Evolutionary conservation across 192 early-diverging fungal species (phyloP).

Genomic region (Spizellomyces sp.): DNA sequence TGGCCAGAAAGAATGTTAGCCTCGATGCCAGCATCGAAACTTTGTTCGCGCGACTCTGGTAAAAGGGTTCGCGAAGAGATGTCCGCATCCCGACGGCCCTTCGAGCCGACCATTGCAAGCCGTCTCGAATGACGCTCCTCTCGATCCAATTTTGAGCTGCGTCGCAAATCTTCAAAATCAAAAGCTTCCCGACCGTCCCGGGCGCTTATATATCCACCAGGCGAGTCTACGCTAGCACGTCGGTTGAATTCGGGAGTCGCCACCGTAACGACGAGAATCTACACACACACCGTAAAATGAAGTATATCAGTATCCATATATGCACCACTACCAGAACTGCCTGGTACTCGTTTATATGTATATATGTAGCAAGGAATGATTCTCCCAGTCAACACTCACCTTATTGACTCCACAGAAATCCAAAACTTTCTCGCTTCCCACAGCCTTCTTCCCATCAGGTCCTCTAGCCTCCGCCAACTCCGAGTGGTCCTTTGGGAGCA

Average conservation of each 20-base stretch:
- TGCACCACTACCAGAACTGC: not conserved
- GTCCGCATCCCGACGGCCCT: too few relatives aligned
- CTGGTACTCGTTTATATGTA: not conserved
- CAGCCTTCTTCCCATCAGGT: constrained; percentile 30
- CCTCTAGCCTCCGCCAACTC: constrained; percentile 36
- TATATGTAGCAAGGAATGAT: not conserved
- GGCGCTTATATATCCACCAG: constrained; percentile 3
- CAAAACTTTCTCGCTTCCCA: constrained; percentile 36
- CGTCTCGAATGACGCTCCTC: too few relatives aligned
- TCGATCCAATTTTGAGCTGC: too few relatives aligned
- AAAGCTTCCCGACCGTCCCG: too few relatives aligned
- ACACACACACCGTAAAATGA: not conserved
- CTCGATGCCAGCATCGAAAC: too few relatives aligned
- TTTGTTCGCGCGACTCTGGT: too few relatives aligned
- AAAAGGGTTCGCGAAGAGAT: too few relatives aligned
- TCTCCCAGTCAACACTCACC: constrained; percentile 17
- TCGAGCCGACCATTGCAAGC: too few relatives aligned
- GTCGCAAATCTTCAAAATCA: too few relatives aligned
- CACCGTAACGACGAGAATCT: constrained; percentile 23
- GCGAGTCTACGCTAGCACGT: constrained; percentile 7
- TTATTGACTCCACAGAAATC: constrained; percentile 40
- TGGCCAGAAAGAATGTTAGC: too few relatives aligned
- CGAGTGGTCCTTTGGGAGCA: constrained; percentile 13
- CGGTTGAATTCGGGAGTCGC: constrained; percentile 3
- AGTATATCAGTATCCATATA: not conserved